A percentile compares a stretch with the other conserved stretches of the same genome.
These are phyloP conservation scores for Haematococcus lacustris DNA, from an alignment of 139 green algal genomes.

Conservation along the genomic window DNA sequence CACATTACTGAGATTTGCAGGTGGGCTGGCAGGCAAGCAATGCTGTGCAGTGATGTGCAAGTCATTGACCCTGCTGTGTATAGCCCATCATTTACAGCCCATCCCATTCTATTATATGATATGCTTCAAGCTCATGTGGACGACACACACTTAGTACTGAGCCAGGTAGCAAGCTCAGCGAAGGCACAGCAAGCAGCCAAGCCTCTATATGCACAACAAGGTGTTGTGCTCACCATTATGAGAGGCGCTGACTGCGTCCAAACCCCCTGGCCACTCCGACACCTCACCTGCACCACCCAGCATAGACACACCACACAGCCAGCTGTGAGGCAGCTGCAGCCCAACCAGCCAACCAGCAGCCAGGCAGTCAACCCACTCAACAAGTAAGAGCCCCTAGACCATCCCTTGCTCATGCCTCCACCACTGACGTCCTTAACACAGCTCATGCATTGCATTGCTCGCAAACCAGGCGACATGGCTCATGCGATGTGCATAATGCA, in stretches of 20 bases:
- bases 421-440: too few relatives aligned
- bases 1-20: too few relatives aligned
- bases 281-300: conserved; percentile 59
- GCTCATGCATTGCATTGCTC: too few relatives aligned
- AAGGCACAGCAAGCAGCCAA: neutral
- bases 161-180: neutral
- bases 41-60: neutral
- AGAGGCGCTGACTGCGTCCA: conserved; percentile 31
- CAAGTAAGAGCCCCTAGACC: too few relatives aligned
- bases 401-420: too few relatives aligned
- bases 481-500: too few relatives aligned
- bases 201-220: neutral
- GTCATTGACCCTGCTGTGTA: neutral
- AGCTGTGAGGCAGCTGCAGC: too few relatives aligned
- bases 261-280: conserved; percentile 42
- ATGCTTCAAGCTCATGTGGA: neutral
- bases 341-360: too few relatives aligned
- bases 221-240: conserved; percentile 38
- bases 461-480: too few relatives aligned
- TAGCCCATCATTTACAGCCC: neutral
- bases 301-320: too few relatives aligned
- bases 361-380: too few relatives aligned
- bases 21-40: neutral
- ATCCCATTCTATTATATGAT: neutral
- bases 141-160: neutral